These are phyloP conservation scores for Bolboschoenus planiculmis DNA, from an alignment of 176 grass and related monocot species.

Conservation along the genomic window DNA sequence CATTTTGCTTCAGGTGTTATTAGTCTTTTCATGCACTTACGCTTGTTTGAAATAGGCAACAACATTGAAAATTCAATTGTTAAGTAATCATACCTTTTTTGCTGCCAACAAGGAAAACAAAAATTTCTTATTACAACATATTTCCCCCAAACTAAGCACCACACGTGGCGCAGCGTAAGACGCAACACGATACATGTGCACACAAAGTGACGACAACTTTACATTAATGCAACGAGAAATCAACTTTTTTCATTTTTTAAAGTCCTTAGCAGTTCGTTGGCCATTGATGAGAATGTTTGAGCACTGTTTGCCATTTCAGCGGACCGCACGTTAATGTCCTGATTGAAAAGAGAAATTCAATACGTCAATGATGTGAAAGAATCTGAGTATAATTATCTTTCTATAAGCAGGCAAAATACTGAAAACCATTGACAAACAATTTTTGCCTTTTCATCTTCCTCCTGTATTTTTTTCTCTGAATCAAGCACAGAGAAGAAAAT, in stretches of 20 bases:
- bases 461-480: too few species aligned
- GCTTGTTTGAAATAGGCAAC: too few species aligned
- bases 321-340: conserved; percentile 62
- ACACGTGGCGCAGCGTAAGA: background rate
- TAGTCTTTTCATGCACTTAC: too few species aligned
- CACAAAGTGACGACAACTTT: background rate
- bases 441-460: background rate
- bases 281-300: conserved; percentile 85
- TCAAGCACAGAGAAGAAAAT: too few species aligned
- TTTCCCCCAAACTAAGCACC: background rate
- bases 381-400: background rate
- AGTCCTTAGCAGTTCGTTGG: conserved; percentile 55
- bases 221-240: conserved; percentile 8
- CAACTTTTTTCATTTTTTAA: conserved; percentile 50
- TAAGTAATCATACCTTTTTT: too few species aligned
- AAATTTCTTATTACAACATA: background rate
- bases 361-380: background rate
- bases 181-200: too few species aligned
- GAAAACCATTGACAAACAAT: background rate
- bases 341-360: background rate
- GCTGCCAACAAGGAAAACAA: background rate
- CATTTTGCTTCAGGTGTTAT: too few species aligned
- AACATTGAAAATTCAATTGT: too few species aligned
- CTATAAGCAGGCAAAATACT: background rate
- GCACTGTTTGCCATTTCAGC: conserved; percentile 67